Evolutionary conservation across 495 filamentous ascomycete species (phyloP), one percentile per base, ranked within the genome.

Genomic region (Aspergillus sclerotioniger): DNA sequence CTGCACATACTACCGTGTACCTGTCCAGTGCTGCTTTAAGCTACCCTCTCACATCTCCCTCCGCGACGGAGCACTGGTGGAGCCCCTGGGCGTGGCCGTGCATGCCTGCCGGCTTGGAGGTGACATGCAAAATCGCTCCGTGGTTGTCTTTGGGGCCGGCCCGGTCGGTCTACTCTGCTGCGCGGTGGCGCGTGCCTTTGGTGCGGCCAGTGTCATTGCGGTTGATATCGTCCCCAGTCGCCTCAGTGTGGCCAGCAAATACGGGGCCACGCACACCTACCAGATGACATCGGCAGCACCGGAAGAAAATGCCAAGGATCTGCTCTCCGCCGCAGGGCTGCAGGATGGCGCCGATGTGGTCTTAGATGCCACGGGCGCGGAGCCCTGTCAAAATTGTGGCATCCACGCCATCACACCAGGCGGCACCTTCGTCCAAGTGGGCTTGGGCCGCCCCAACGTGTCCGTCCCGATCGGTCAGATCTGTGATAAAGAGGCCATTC

Each of bases 71-170:
- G 90, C 89, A 7, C 75, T 96, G 25, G 82, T 95, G 56, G 92
- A 96, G 78, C 92, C 92, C 4, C 76, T 95, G 7, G 80, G 83
- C 54, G 91, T 97, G 8, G 92, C 87, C 2, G 89, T 97, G 44
- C 92, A 96, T 69, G 85, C 92, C 28, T 80, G 84, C 16, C 80
- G 84, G 57, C 85, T 89, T 66, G 88, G 85, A 0, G 79, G 69
- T 29, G 78, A 96, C 8, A 73, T 74, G 58, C 88, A 89, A 0
- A 91, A 91, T 3, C 79, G 90, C 55, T 78, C 71, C 9, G 85
- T 95, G 3, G 82, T 96, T 2, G 84, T 97, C 9, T 90, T 94
- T 74, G 92, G 92, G 5, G 88, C 90, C 12, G 92, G 92, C 0
- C 89, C 92, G 8, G 85, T 96, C 0, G 92, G 92, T 0, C 77